A percentile compares a stretch with the other conserved stretches of the same genome.
Evolutionary conservation across 2,329 filamentous ascomycete genomes (phyloP).

Genomic region (Chalaropsis ovoidea): DNA sequence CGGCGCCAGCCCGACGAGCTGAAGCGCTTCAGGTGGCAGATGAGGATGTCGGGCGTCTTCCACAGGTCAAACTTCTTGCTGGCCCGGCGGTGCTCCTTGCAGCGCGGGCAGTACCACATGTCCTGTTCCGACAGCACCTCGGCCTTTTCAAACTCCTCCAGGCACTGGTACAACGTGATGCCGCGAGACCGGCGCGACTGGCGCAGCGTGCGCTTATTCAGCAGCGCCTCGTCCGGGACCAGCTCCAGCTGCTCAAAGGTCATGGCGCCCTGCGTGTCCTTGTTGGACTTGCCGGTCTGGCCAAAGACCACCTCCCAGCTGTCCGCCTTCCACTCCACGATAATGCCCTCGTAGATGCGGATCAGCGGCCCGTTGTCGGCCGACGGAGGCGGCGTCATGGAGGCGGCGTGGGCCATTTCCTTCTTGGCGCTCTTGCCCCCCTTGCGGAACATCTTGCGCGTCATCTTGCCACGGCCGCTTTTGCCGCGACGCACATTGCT

Average conservation of each 20-base stretch:
- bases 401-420: slow-evolving; percentile 31
- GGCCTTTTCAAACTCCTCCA: slow-evolving; percentile 88
- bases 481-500: slow-evolving; percentile 32
- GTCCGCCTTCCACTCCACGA: slow-evolving; percentile 73
- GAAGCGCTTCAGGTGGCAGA: slow-evolving; percentile 92
- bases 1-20: slow-evolving; percentile 71
- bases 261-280: slow-evolving; percentile 47
- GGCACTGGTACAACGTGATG: slow-evolving; percentile 76
- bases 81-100: slow-evolving; percentile 84
- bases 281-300: slow-evolving; percentile 34
- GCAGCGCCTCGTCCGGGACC: slow-evolving; percentile 54
- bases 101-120: slow-evolving; percentile 93
- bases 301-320: slow-evolving; percentile 63
- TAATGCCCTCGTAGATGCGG: slow-evolving; percentile 69
- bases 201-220: slow-evolving; percentile 53
- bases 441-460: slow-evolving; percentile 10
- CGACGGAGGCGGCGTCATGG: slow-evolving; percentile 33
- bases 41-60: slow-evolving; percentile 90
- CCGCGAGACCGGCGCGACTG: slow-evolving; percentile 49
- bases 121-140: slow-evolving; percentile 92
- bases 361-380: slow-evolving; percentile 54
- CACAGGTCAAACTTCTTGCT: slow-evolving; percentile 96
- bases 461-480: slow-evolving; percentile 31
- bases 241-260: slow-evolving; percentile 47
- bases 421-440: slow-evolving; percentile 34